Evolutionary conservation across 176 grass and related monocot genomes (phyloP), one percentile per base, ranked within the genome.

Genomic region (Musa beccarii): DNA sequence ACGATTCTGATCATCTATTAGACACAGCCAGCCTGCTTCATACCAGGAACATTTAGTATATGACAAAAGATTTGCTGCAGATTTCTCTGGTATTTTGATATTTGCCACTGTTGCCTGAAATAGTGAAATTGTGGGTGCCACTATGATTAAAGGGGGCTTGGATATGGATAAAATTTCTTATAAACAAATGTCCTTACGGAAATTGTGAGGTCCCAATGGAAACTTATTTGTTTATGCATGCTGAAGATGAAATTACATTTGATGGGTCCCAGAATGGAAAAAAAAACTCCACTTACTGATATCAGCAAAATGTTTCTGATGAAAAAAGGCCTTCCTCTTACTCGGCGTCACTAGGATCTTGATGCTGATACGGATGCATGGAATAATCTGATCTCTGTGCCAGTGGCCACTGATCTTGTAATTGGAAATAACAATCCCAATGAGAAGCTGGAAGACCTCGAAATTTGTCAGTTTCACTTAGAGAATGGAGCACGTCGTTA

Each of bases 31-130:
- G 34, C 14, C 56, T 52, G 16, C 69, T 63, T 87, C 80, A 29
- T 79, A 25, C 80, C 78, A 68, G 76, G 84, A 77, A 21, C 67
- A 66, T 26, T 77, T 63, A 75, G 75, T 75, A 57, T 73, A 81
- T 86, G 82, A 62, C 59, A 78, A 56, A 61, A 87, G 77, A 84
- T 59, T 52, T 51, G 25, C 19, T 54, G 88, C 50, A 65, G 91
- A 94, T 89, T 99, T 99, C 84, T 94, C 95, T 85, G 95, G 95
- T 77, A 99, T 99, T 87, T 89, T 87, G 66, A 94, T 94, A 86
- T 88, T 99, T 66, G 95, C 95, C 77, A 87, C 86, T 75, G 95
- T 84, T 59, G 95, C 91, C 54, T 99, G 95, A 75, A 82, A 91
- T 49, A 83, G 90, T 82, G 86, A 78, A 67, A 84, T 88, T 54